Evolutionary conservation across 2,329 filamentous ascomycete genomes (phyloP), one percentile per base, ranked within the genome.

Genomic region (Cylindrodendrum hubeiense): DNA sequence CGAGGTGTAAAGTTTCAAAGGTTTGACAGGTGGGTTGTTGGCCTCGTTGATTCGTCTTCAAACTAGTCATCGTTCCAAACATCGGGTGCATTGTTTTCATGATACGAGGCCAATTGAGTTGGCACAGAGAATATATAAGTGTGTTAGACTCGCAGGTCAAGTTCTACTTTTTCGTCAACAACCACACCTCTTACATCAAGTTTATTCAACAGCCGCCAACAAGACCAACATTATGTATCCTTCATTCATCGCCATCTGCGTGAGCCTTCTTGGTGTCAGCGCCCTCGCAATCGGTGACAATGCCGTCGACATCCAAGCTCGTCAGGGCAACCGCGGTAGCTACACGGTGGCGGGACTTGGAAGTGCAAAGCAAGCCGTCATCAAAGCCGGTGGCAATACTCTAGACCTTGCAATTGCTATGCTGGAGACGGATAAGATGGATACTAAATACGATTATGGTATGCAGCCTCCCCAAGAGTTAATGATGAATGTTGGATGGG

Each of bases 401-500:
- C 21, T 57, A 10, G 54, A 57, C 54, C 19, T 57, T 21, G 54
- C 54, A 9, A 57, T 57, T 26, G 54, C 54, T 21, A 57, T 57
- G 54, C 30, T 57, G n/a, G 54, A 57, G 22, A 57, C 43, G 12
- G 44, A 37, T 4, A 49, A 57, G 19, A 57, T 57, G 54, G 54
- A 43, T 15, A 57, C 54, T 26, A 21, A 57, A 21, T 57, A 57
- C 19, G 19, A 21, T 17, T 57, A 57, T 28, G 54, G 54, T 49
- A 57, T 19, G 54, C 19, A 21, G 5, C 9, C 28, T 26, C 24
- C 8, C n/a, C n/a, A n/a, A n/a, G 28, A 3, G 28, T 5, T 22
- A 4, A 33, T n/a, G 5, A 19, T 15, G 28, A 13, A 6, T 13
- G 5, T 21, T 24, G 9, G 39, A 19, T 21, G 10, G 6, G 17